Percentiles rank a stretch among this genome's conserved stretches.
Evolutionary conservation across 179 eudicot genomes (phyloP).

Genomic region (Camellia oleifera): DNA sequence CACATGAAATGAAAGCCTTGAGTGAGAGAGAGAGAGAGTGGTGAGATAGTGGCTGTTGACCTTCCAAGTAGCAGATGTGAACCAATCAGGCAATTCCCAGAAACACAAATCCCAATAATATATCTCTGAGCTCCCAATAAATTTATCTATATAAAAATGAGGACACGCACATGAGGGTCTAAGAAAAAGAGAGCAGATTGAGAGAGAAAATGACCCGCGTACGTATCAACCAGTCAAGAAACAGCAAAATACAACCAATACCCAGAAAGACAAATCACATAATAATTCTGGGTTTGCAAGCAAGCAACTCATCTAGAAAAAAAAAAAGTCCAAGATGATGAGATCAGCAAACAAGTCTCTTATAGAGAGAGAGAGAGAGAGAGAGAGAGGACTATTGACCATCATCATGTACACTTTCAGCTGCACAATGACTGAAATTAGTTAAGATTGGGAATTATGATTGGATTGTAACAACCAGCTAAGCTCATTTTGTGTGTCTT

Average conservation of each 20-base stretch:
- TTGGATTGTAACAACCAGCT: background rate
- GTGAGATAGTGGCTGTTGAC: background rate
- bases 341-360: background rate
- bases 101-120: background rate
- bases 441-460: constrained; percentile 14
- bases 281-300: background rate
- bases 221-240: constrained; percentile 7
- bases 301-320: background rate
- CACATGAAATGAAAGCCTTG: background rate
- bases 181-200: background rate
- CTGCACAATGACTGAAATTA: constrained; percentile 11
- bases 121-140: constrained; percentile 1
- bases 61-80: background rate
- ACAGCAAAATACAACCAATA: background rate
- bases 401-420: background rate
- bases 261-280: constrained; percentile 7
- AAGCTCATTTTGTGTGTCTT: background rate
- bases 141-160: background rate
- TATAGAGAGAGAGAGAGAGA: background rate
- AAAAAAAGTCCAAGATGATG: background rate
- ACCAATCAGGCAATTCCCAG: background rate
- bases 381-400: background rate
- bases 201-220: background rate
- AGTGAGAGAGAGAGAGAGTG: background rate
- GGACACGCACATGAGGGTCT: background rate